Percentiles rank a stretch among this genome's conserved stretches.
Evolutionary conservation across 2,329 filamentous ascomycete genomes (phyloP).

Genomic region (Fusarium subtropicale): DNA sequence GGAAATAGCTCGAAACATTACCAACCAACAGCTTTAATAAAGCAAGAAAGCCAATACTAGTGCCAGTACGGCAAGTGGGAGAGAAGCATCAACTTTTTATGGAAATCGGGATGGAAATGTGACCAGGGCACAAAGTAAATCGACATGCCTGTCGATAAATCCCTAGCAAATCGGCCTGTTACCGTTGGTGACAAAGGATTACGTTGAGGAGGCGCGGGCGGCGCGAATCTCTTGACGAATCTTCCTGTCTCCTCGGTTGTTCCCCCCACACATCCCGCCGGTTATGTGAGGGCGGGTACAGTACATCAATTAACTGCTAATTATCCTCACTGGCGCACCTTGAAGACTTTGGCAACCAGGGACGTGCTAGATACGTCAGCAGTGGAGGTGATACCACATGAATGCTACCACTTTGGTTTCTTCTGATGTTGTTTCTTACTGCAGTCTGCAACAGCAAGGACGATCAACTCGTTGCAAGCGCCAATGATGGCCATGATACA

Average conservation of each 20-base stretch:
- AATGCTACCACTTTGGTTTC: conserved; percentile 17
- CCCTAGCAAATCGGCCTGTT: conserved; percentile 17
- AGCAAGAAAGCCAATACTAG: neutral
- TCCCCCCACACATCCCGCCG: conserved; percentile 35
- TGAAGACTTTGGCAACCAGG: conserved; percentile 6
- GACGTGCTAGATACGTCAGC: conserved; percentile 41
- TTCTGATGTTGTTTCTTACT: conserved; percentile 20
- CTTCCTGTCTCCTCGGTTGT: conserved; percentile 15
- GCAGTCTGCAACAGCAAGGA: neutral
- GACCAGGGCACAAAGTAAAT: neutral
- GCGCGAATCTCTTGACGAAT: conserved; percentile 8
- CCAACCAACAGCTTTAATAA: neutral
- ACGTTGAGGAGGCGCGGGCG: conserved; percentile 16
- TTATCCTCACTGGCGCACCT: conserved; percentile 7
- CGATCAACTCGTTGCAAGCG: conserved; percentile 7
- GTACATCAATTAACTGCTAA: conserved; percentile 7
- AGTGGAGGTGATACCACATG: conserved; percentile 35
- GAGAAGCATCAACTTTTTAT: conserved; percentile 2
- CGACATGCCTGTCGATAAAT: conserved; percentile 12
- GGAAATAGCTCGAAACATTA: neutral
- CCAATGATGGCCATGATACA: conserved; percentile 4
- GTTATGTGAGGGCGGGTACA: conserved; percentile 7
- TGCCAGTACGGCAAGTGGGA: conserved; percentile 15
- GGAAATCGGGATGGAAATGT: neutral
- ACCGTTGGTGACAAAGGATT: conserved; percentile 30